Evolutionary conservation across 1,284 basidiomycete species (phyloP), one percentile per base, ranked within the genome.

Genomic region (Naganishia liquefaciens): DNA sequence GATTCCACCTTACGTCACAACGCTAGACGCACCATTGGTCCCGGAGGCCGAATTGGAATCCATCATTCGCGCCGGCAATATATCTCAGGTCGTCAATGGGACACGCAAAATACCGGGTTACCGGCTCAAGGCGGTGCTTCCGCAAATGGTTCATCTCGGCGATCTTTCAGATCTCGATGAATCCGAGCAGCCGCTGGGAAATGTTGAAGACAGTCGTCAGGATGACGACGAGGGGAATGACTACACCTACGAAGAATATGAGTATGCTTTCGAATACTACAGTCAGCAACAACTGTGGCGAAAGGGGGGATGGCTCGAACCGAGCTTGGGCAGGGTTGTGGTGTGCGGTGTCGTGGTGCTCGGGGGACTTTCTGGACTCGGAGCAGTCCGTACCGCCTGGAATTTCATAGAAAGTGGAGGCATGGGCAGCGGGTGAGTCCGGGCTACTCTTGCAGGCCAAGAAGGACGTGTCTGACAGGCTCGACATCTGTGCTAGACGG

Each of bases 291-390:
- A 76, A 55, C 71, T 71, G 7, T 76, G 76, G 74, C 73, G 75
- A 55, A 66, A 72, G 9, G 72, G 73, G 23, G 76, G 76, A 6
- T 77, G 77, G 77, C 70, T 78, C 1, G 75, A 74, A n/a, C 71
- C 76, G 4, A 71, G 67, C n/a, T 63, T 79, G 27, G 77, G 77
- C 5, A 54, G 79, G 28, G 74, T 79, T 0, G 73, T 78, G 1
- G 79, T 79, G 4, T 70, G 77, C 17, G 79, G 79, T 15, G 72
- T 79, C 15, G 67, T 79, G 9, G 71, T 76, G 2, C 68, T 80
- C n/a, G 77, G 75, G 7, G 71, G 68, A n/a, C 69, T 80, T 6
- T 77, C 75, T 9, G 79, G 78, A 3, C 73, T 77, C 33, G 77
- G 77, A 25, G 77, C 77, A 5, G 74, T 77, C 0, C 61, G 75